Evolutionary conservation across 208 protist species (phyloP).

Genomic region (Crithidia mellificae): DNA sequence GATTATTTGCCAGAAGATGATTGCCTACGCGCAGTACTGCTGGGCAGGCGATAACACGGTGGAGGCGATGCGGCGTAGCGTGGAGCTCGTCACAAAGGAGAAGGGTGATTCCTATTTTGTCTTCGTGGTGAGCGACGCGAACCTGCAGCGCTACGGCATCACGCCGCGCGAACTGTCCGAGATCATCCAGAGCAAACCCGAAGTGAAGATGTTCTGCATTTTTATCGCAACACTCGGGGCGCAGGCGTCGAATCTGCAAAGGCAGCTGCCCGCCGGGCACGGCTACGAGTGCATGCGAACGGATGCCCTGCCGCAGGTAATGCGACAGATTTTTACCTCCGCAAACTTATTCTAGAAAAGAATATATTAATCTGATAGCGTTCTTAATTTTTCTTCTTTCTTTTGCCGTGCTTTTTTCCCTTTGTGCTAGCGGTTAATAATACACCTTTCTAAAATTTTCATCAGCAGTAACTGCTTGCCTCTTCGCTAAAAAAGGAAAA

Average conservation of each 20-base stretch:
- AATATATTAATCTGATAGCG: background rate
- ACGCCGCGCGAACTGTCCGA: slow-evolving; percentile 58
- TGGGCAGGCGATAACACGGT: slow-evolving; percentile 92
- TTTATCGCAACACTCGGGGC: slow-evolving; percentile 89
- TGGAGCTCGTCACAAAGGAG: slow-evolving; percentile 72
- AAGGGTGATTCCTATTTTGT: slow-evolving; percentile 93
- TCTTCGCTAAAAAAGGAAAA: no score
- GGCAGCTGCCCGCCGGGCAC: slow-evolving; percentile 78
- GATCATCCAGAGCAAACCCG: slow-evolving; percentile 69
- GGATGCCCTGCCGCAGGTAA: slow-evolving; percentile 75
- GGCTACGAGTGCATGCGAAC: slow-evolving; percentile 90
- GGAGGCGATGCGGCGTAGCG: slow-evolving; percentile 74
- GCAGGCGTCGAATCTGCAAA: slow-evolving; percentile 75
- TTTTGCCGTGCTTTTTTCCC: slow-evolving; percentile 17
- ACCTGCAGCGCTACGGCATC: slow-evolving; percentile 93
- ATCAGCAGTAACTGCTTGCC: no score
- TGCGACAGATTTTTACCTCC: slow-evolving; percentile 89
- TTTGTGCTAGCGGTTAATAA: no score
- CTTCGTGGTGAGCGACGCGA: slow-evolving; percentile 94
- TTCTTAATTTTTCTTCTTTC: slow-evolving; percentile 9
- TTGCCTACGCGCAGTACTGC: slow-evolving; percentile 94
- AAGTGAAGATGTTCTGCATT: slow-evolving; percentile 91
- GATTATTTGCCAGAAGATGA: slow-evolving; percentile 87
- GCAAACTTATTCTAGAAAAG: slow-evolving; percentile 58
- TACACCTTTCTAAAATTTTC: no score